These are phyloP conservation scores for Fraxinus pennsylvanica DNA, from an alignment of 257 asterid genomes.

Conservation along the genomic window DNA sequence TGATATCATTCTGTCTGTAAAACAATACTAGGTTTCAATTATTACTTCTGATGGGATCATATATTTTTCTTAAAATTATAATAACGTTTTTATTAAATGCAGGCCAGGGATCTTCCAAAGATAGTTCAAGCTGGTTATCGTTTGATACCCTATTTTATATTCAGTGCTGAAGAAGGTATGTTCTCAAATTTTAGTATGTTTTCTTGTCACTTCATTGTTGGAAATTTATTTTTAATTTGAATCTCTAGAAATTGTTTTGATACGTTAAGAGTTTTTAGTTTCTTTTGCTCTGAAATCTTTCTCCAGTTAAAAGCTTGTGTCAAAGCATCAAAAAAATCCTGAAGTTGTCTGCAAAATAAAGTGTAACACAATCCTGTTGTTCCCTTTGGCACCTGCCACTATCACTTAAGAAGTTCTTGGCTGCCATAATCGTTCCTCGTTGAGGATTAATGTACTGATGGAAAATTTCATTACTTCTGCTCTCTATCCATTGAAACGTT, in stretches of 20 bases:
- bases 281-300: background rate
- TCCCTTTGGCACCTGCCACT: background rate
- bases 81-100: constrained; percentile 33
- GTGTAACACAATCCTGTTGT: background rate
- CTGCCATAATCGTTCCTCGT: background rate
- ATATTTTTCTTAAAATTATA: constrained; percentile 13
- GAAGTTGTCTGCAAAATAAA: background rate
- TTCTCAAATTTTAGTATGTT: background rate
- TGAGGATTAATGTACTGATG: background rate
- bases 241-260: background rate
- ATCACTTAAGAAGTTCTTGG: background rate
- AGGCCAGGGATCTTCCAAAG: constrained; percentile 97
- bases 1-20: background rate
- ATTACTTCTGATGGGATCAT: background rate
- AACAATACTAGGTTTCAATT: background rate
- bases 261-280: background rate
- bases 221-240: background rate
- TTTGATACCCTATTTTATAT: constrained; percentile 84
- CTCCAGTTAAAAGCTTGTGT: background rate
- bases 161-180: constrained; percentile 88
- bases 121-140: constrained; percentile 79
- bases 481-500: background rate
- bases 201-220: background rate
- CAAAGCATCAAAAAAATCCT: background rate
- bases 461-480: background rate